A percentile compares a stretch with the other conserved stretches of the same genome.
Evolutionary conservation across 352 stramenopile genomes (phyloP).

Genomic region (Pythium utonaiense): DNA sequence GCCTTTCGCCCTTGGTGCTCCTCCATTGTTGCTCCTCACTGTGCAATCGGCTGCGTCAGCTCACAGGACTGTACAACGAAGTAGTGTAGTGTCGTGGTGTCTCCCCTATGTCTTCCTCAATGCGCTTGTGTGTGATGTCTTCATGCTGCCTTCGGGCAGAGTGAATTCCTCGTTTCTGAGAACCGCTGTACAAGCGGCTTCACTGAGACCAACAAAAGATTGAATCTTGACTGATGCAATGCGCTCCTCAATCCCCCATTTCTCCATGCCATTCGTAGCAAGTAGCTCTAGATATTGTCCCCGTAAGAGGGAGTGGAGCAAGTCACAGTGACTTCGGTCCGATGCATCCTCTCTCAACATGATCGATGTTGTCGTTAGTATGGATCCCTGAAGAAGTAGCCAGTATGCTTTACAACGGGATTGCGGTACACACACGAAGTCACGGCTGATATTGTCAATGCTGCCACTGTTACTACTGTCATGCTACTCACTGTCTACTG

Average conservation of each 20-base stretch:
- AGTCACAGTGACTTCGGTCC: too few species aligned
- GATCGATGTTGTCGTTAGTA: too few species aligned
- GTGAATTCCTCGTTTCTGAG: constrained; percentile 92
- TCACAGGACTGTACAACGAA: not conserved
- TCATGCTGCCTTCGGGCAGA: constrained; percentile 59
- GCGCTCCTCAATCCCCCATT: constrained; percentile 4
- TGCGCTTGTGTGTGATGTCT: constrained; percentile 59
- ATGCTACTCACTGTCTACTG: constrained; percentile 2
- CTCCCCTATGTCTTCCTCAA: not conserved
- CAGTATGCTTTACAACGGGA: too few species aligned
- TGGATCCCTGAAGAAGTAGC: too few species aligned
- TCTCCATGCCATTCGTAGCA: not conserved
- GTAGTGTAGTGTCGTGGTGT: not conserved
- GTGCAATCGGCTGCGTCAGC: too few species aligned
- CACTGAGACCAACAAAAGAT: constrained; percentile 84
- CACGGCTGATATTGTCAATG: too few species aligned
- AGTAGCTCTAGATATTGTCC: not conserved
- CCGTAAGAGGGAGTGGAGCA: too few species aligned
- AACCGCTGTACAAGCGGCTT: constrained; percentile 83
- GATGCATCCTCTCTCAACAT: too few species aligned
- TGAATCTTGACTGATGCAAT: constrained; percentile 75
- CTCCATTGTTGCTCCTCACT: not conserved
- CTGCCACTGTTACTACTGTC: not conserved
- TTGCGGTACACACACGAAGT: too few species aligned
- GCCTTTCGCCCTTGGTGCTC: too few species aligned